Evolutionary conservation across 1,139 yeast species (phyloP).

Genomic region (Zygoascus hellenicus): DNA sequence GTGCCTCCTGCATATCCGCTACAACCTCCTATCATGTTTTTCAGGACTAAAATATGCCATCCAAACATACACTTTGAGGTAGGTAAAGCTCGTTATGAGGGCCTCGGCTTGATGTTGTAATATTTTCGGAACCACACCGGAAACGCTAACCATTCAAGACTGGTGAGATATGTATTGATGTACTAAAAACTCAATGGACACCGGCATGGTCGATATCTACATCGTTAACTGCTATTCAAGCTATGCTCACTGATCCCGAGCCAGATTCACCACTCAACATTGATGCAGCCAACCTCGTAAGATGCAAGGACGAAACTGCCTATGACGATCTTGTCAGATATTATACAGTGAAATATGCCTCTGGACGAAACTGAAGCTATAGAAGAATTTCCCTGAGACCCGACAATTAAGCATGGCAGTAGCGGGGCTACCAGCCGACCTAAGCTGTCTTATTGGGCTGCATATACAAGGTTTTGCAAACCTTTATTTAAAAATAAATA

Average conservation of each 20-base stretch:
- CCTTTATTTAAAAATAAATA: too few species aligned
- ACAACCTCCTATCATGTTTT: slow-evolving; percentile 59
- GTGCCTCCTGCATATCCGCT: slow-evolving; percentile 59
- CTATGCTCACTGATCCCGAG: slow-evolving; percentile 69
- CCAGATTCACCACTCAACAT: slow-evolving; percentile 82
- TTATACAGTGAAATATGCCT: slow-evolving; percentile 42
- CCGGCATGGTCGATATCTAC: slow-evolving; percentile 83
- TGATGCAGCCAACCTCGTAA: slow-evolving; percentile 73
- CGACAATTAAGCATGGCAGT: too few species aligned
- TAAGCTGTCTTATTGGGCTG: too few species aligned
- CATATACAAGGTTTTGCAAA: too few species aligned
- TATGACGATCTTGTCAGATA: slow-evolving; percentile 61
- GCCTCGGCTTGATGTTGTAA: too few species aligned
- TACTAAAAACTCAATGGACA: slow-evolving; percentile 66
- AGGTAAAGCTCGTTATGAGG: too few species aligned
- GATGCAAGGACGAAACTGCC: slow-evolving; percentile 50
- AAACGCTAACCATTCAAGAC: slow-evolving; percentile 31
- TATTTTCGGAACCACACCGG: too few species aligned
- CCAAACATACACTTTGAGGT: slow-evolving; percentile 60
- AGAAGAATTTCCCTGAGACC: too few species aligned
- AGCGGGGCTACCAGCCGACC: too few species aligned
- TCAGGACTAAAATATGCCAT: slow-evolving; percentile 56
- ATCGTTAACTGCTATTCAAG: slow-evolving; percentile 64
- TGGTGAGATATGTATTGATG: slow-evolving; percentile 84
- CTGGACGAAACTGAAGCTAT: background rate